Percentiles rank a stretch among this genome's conserved stretches.
Conservation (phyloP, 805 yeast genomes). For the Hanseniaspora pseudoguilliermondii region DNA sequence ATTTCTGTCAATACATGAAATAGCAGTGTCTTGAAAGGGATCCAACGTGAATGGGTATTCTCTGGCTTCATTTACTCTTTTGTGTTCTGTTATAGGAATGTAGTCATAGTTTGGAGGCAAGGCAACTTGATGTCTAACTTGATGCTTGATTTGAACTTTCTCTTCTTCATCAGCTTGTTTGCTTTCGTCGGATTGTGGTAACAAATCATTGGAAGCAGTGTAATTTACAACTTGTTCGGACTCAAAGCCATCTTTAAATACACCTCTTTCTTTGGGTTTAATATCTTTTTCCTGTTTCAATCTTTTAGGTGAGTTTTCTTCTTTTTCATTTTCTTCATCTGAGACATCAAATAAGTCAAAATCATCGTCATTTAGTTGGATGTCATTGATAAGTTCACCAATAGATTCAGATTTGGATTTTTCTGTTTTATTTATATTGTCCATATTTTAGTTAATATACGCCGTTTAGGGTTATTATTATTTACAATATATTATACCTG, state of each 20-base stretch:
- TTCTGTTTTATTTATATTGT: not conserved
- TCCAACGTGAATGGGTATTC: slow-evolving; percentile 85
- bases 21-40: slow-evolving; percentile 95
- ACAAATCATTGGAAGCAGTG: slow-evolving; percentile 62
- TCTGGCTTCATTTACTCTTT: slow-evolving; percentile 65
- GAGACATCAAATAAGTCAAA: slow-evolving; percentile 15
- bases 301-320: slow-evolving; percentile 11
- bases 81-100: slow-evolving; percentile 77
- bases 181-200: slow-evolving; percentile 24
- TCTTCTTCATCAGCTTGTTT: slow-evolving; percentile 26
- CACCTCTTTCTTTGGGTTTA: slow-evolving; percentile 34
- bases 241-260: slow-evolving; percentile 65
- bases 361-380: slow-evolving; percentile 21
- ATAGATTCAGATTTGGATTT: not conserved
- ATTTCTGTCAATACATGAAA: slow-evolving; percentile 86
- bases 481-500: too few relatives aligned
- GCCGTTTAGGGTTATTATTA: too few relatives aligned
- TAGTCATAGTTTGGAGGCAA: slow-evolving; percentile 86
- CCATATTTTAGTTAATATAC: not conserved
- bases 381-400: slow-evolving; percentile 15
- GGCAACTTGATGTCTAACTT: slow-evolving; percentile 95
- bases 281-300: slow-evolving; percentile 16
- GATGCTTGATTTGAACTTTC: slow-evolving; percentile 67
- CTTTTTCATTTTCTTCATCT: slow-evolving; percentile 18
- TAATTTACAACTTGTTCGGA: slow-evolving; percentile 84